Evolutionary conservation across 768 basidiomycete genomes (phyloP), one percentile per base, ranked within the genome.

Genomic region (Trametes elegans): DNA sequence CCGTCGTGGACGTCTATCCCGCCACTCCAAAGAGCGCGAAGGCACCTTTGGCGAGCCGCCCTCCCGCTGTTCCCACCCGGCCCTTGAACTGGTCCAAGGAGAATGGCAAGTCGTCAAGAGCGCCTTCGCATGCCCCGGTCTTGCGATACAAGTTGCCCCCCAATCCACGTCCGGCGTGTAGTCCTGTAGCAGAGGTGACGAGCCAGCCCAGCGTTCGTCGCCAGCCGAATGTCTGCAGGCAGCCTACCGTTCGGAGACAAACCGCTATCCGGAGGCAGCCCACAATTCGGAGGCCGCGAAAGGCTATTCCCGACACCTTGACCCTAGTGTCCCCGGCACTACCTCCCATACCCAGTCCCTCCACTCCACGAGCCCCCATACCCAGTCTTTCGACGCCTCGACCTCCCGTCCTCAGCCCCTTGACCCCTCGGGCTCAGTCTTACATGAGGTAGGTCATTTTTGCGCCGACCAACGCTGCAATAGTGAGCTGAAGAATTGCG

Each of bases 371-470:
- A n/a, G n/a, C n/a, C n/a, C n/a, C n/a, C n/a, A n/a, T n/a, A n/a
- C n/a, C n/a, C n/a, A n/a, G n/a, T n/a, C n/a, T n/a, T n/a, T n/a
- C n/a, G n/a, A n/a, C n/a, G n/a, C n/a, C n/a, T n/a, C n/a, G n/a
- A n/a, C n/a, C n/a, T n/a, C n/a, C n/a, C n/a, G n/a, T n/a, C n/a
- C n/a, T n/a, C n/a, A n/a, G n/a, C n/a, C n/a, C n/a, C n/a, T n/a
- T n/a, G n/a, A n/a, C n/a, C n/a, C n/a, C n/a, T n/a, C n/a, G n/a
- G n/a, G n/a, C n/a, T n/a, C n/a, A n/a, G n/a, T n/a, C n/a, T n/a
- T 34, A 49, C 45, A 11, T 57, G 31, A 53, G 39, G 62, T 63
- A 38, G 10, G 57, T 48, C n/a, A n/a, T n/a, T n/a, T n/a, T n/a
- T n/a, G n/a, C 1, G 7, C 3, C 3, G 18, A 7, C 13, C 23